Conservation (phyloP, 306 rosid genomes). For the Dalbergia oliveri region DNA sequence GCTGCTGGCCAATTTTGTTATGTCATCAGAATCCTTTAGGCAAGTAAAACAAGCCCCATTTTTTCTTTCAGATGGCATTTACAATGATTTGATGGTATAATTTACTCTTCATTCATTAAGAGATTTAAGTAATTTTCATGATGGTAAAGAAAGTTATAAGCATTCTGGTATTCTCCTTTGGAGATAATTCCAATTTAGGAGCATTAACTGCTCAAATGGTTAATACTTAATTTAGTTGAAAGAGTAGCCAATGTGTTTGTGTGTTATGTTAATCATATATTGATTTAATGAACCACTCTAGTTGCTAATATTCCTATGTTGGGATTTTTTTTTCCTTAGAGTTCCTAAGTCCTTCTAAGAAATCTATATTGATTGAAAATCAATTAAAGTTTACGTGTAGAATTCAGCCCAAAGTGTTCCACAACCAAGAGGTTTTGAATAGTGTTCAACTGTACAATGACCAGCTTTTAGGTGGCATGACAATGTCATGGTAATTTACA, state of each 20-base stretch:
- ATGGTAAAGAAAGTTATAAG: constrained; percentile 20
- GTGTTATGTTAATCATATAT: neutral
- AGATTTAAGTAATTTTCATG: constrained; percentile 33
- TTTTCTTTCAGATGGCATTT: constrained; percentile 30
- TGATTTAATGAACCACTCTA: constrained; percentile 3
- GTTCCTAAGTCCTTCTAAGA: neutral
- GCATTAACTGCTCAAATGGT: neutral
- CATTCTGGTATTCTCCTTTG: constrained; percentile 26
- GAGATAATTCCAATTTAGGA: constrained; percentile 11
- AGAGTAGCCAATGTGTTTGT: neutral
- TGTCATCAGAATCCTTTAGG: constrained; percentile 98
- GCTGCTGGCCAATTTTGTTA: constrained; percentile 89
- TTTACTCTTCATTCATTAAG: constrained; percentile 21
- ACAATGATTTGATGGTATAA: constrained; percentile 24
- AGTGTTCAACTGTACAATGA: neutral
- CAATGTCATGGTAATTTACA: constrained; percentile 1
- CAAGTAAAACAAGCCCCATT: constrained; percentile 53
- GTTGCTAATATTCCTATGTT: neutral
- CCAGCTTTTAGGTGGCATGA: constrained; percentile 11
- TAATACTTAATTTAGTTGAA: neutral
- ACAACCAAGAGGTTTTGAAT: constrained; percentile 2
- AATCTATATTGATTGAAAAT: neutral
- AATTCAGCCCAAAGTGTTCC: neutral
- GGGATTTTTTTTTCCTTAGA: neutral
- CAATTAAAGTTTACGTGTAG: constrained; percentile 2